Base-by-base conservation (phyloP, 768 basidiomycete genomes). In the Amanita rubescens region DNA sequence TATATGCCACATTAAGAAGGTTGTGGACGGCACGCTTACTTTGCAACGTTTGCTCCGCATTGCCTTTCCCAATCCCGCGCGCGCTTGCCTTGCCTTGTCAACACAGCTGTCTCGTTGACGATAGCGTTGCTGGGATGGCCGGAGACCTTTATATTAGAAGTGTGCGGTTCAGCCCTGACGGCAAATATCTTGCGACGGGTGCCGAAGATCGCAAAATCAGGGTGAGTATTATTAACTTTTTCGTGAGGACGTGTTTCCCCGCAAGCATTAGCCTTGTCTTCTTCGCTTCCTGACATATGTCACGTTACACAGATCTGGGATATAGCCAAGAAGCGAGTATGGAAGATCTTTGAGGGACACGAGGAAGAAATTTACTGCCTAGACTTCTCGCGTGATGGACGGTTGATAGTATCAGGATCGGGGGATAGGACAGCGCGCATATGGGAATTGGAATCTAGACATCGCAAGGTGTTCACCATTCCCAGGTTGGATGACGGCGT, bases 181-280 rank as follows among this genome's bases (percentile, higher is more conserved):
- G 94, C 24, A 92, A 90, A 67, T 84, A 77, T 56, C 80, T 97
- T 30, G 95, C 95, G 27, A 97, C 95, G 3, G 95, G 95, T 8
- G 93, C 94, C 0, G 95, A 98, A 68, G 95, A 98, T 71, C 81
- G 87, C 55, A 84, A 87, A 64, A 92, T 98, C 62, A 75, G 95
- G 62, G 94, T 94, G 63, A 62, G 81, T 42, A 32, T 49, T 12
- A 38, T 38, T 33, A 49, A 22, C 19, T n/a, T n/a, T n/a, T n/a
- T n/a, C n/a, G n/a, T n/a, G 27, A 30, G 27, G 27, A 30, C 27
- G 8, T 30, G 11, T 7, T 42, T 22, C n/a, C 37, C 17, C 37
- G 2, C n/a, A 20, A 10, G 7, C 22, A 20, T 20, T 14, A 20
- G n/a, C 35, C 8, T n/a, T n/a, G 19, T 20, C 8, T 15, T 17